phyloP scores from a whole-genome alignment of 768 basidiomycete species.

The Lyophyllum semitale region DNA sequence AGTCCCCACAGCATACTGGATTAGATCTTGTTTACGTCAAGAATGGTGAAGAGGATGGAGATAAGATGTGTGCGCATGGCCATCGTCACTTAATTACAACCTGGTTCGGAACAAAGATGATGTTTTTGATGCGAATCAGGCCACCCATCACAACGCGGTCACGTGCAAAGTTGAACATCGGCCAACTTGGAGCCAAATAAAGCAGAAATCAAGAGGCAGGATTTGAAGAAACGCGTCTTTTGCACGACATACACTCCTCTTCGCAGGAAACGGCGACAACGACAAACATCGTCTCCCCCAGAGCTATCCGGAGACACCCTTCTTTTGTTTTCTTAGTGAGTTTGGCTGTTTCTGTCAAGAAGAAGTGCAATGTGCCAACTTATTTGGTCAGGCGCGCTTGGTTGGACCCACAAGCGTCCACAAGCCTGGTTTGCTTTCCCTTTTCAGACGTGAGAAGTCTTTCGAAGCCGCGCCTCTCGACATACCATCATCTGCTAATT shows the following conservation, averaged over 20 bases:
- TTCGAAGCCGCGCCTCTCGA: conserved; percentile 26
- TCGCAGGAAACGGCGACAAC: conserved; percentile 16
- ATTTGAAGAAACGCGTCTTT: conserved; percentile 22
- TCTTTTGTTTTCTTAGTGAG: conserved; percentile 25
- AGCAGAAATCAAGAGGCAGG: conserved; percentile 32
- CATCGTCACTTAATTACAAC: neutral
- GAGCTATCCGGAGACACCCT: conserved; percentile 25
- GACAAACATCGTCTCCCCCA: conserved; percentile 13
- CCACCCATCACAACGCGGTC: conserved; percentile 42
- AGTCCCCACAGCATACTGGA: too few relatives aligned
- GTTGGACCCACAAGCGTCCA: conserved; percentile 59
- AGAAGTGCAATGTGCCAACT: conserved; percentile 20
- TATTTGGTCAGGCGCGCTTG: conserved; percentile 35
- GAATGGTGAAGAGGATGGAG: too few relatives aligned
- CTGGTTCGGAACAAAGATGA: conserved; percentile 1
- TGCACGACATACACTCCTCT: conserved; percentile 25
- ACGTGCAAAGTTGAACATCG: conserved; percentile 57
- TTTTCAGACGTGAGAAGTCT: conserved; percentile 41
- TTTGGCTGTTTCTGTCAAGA: conserved; percentile 5
- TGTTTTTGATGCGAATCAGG: conserved; percentile 7
- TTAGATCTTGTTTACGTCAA: neutral
- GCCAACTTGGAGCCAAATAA: conserved; percentile 48
- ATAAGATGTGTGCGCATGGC: too few relatives aligned
- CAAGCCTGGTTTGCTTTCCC: conserved; percentile 42
- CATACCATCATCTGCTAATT: conserved; percentile 16